Evolutionary conservation across 805 yeast species (phyloP).

Genomic region (Sugiyamaella valdiviana): DNA sequence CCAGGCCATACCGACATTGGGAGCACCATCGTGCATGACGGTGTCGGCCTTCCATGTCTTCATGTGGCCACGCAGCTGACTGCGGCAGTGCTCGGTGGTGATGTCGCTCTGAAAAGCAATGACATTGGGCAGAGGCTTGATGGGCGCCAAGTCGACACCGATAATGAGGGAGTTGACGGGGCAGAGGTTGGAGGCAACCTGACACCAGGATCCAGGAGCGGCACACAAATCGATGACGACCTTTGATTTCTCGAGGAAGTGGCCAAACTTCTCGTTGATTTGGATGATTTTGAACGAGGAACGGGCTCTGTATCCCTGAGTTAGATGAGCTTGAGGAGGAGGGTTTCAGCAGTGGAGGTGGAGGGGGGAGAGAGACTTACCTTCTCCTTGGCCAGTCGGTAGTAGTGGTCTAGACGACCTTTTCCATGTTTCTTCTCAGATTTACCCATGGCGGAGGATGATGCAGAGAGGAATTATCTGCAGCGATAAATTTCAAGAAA

Average conservation of each 20-base stretch:
- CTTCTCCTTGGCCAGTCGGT: constrained; percentile 91
- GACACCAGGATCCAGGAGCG: constrained; percentile 99
- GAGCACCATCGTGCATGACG: constrained; percentile 99
- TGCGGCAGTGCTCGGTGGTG: constrained; percentile 96
- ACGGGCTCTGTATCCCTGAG: constrained; percentile 89
- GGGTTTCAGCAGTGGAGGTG: neutral
- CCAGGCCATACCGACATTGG: constrained; percentile 99
- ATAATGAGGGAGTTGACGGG: constrained; percentile 90
- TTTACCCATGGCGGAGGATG: constrained; percentile 57
- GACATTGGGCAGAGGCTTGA: constrained; percentile 91
- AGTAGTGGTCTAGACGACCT: constrained; percentile 98
- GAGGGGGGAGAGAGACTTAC: constrained; percentile 18
- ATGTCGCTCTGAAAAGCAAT: constrained; percentile 95
- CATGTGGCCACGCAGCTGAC: constrained; percentile 89
- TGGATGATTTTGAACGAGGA: constrained; percentile 94
- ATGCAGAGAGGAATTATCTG: neutral
- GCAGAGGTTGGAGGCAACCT: constrained; percentile 90
- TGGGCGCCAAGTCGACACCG: constrained; percentile 98
- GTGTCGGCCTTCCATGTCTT: constrained; percentile 99
- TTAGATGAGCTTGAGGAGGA: neutral
- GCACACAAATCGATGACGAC: constrained; percentile 98
- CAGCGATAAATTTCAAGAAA: constrained; percentile 1
- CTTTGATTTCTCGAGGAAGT: constrained; percentile 86
- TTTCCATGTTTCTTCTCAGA: constrained; percentile 92
- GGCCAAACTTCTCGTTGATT: constrained; percentile 94